Evolutionary conservation across 2,329 filamentous ascomycete genomes (phyloP), one percentile per base, ranked within the genome.

Genomic region (Epichloe bromicola): DNA sequence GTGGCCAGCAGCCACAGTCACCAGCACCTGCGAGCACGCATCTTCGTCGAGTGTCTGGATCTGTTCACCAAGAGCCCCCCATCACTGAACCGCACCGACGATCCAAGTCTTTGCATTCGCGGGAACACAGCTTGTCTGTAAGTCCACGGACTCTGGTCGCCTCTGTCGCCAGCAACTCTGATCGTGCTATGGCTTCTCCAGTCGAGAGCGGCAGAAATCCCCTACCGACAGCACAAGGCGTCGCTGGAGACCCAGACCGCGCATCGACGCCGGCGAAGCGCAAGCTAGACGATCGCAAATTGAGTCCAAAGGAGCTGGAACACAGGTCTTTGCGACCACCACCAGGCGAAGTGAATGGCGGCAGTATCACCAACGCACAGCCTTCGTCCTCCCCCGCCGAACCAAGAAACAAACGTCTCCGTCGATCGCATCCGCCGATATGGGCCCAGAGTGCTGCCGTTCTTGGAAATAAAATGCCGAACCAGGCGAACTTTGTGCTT

Each of bases 81-180:
- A 60, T 61, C 19, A 59, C 63, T 39, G 70, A 74, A 54, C 63
- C 67, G 42, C 71, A 72, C 55, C 70, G 70, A 64, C 66, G 77
- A 61, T 73, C 74, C 42, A 70, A 74, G 52, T 75, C 76, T 42
- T 73, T 74, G 46, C 74, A 74, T 56, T 83, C 88, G 51, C 78
- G 84, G 59, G 85, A 86, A 54, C 73, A 77, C 47, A 87, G 83
- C 63, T 65, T 85, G 49, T 90, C 85, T 61, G 80, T 91, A 48
- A 91, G 86, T 63, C 87, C 88, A 33, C 89, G 88, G 68, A 88
- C 86, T 37, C 74, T 78, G 55, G 70, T 83, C 15, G 69, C 74
- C 39, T 79, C 74, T 57, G 61, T 79, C 38, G 70, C 70, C 52
- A 74, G 66, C 61, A 73, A 65, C 59, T 59, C 67, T 43, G 68